Percentiles rank a stretch among this genome's conserved stretches.
Evolutionary conservation across 331 rosid species (phyloP).

Genomic region (Quercus tomentella): DNA sequence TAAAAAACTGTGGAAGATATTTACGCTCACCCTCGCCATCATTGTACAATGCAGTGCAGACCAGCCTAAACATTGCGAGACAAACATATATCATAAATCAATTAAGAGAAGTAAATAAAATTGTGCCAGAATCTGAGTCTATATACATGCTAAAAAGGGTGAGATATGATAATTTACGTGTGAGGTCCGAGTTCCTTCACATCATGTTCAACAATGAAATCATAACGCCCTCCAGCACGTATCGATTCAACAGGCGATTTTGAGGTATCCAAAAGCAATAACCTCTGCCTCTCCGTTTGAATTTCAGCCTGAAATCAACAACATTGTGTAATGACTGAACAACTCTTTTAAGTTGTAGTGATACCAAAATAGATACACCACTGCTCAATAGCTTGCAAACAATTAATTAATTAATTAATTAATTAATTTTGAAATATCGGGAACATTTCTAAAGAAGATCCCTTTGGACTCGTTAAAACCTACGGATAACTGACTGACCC

Average conservation of each 20-base stretch:
- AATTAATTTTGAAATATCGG: too few relatives aligned
- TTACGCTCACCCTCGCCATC: slow-evolving; percentile 94
- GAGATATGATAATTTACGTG: slow-evolving; percentile 49
- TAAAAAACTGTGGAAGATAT: slow-evolving; percentile 96
- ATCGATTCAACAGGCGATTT: slow-evolving; percentile 89
- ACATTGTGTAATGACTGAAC: not conserved
- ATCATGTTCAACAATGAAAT: slow-evolving; percentile 95
- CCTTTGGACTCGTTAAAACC: not conserved
- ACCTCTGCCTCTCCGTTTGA: slow-evolving; percentile 96
- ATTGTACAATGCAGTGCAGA: slow-evolving; percentile 92
- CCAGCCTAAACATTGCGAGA: slow-evolving; percentile 49
- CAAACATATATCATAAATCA: not conserved
- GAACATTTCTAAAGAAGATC: not conserved
- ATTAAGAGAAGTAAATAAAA: not conserved
- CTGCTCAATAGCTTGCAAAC: too few relatives aligned
- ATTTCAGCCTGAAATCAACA: slow-evolving; percentile 73
- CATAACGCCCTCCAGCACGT: slow-evolving; percentile 92
- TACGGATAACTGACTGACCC: too few relatives aligned
- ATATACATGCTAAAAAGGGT: not conserved
- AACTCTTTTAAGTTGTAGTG: not conserved
- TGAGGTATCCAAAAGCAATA: slow-evolving; percentile 88
- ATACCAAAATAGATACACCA: too few relatives aligned
- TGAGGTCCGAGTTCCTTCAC: slow-evolving; percentile 98
- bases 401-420: too few relatives aligned
- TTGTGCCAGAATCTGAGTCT: not conserved